phyloP scores from a whole-genome alignment of 2,329 filamentous ascomycete species.

The Dissoconium aciculare region DNA sequence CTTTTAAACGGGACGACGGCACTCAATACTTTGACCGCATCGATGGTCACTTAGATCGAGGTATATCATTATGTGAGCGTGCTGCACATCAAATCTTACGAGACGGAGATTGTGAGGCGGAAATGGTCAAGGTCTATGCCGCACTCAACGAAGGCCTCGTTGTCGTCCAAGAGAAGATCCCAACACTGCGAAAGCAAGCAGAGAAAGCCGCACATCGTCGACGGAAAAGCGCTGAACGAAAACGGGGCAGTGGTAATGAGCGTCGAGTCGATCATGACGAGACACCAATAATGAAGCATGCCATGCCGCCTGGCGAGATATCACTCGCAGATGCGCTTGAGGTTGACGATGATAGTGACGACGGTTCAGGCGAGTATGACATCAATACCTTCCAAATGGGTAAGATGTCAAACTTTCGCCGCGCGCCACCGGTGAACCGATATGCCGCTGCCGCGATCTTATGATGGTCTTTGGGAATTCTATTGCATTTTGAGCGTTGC shows the following conservation, averaged over 20 bases:
- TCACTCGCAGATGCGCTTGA: neutral
- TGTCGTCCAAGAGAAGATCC: conserved; percentile 24
- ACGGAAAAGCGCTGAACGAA: conserved; percentile 13
- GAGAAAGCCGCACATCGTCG: conserved; percentile 15
- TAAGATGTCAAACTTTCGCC: neutral
- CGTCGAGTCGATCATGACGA: neutral
- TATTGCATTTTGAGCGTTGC: too few species aligned
- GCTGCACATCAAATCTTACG: conserved; percentile 83
- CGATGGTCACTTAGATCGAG: conserved; percentile 64
- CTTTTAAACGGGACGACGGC: conserved; percentile 10
- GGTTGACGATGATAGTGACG: neutral
- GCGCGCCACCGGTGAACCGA: too few species aligned
- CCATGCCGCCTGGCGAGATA: neutral
- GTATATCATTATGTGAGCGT: conserved; percentile 68
- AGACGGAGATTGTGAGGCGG: conserved; percentile 67
- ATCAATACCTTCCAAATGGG: neutral
- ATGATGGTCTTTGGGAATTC: too few species aligned
- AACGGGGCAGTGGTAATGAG: neutral
- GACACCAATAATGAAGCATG: neutral
- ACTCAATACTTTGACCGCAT: conserved; percentile 41
- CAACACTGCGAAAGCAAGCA: conserved; percentile 11
- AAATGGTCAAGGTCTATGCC: conserved; percentile 54
- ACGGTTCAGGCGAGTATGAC: neutral
- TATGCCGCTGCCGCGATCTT: too few species aligned
- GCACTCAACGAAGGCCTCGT: conserved; percentile 50